A percentile compares a stretch with the other conserved stretches of the same genome.
phyloP scores from a whole-genome alignment of 2,329 filamentous ascomycete genomes.

The Claviceps sp. region DNA sequence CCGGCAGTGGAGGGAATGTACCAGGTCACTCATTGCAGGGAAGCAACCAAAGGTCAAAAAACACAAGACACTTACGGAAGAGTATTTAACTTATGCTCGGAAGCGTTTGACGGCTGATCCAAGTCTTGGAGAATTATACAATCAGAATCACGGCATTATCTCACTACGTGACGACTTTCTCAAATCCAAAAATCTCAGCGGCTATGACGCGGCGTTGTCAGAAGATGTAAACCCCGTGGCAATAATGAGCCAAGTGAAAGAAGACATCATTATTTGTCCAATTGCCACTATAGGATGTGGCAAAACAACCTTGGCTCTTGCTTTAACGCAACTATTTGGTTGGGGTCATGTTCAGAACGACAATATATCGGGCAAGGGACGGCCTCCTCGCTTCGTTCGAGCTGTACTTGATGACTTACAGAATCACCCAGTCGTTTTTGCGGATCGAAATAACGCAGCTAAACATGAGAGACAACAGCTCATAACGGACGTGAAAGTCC shows the following conservation, averaged over 20 bases:
- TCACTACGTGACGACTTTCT: slow-evolving; percentile 79
- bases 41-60: slow-evolving; percentile 69
- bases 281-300: slow-evolving; percentile 92
- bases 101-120: slow-evolving; percentile 57
- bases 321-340: slow-evolving; percentile 66
- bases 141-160: slow-evolving; percentile 89
- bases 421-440: slow-evolving; percentile 60
- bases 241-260: slow-evolving; percentile 40
- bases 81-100: slow-evolving; percentile 75
- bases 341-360: slow-evolving; percentile 97
- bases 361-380: slow-evolving; percentile 71
- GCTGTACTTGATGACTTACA: slow-evolving; percentile 53
- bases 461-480: slow-evolving; percentile 79
- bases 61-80: slow-evolving; percentile 77
- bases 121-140: slow-evolving; percentile 56
- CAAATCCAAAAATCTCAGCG: slow-evolving; percentile 68
- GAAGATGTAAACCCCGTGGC: slow-evolving; percentile 39
- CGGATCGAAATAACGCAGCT: slow-evolving; percentile 90
- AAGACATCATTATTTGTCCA: slow-evolving; percentile 71
- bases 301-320: slow-evolving; percentile 84
- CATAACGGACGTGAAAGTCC: slow-evolving; percentile 58
- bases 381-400: slow-evolving; percentile 65
- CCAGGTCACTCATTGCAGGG: slow-evolving; percentile 71
- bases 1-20: slow-evolving; percentile 95
- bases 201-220: slow-evolving; percentile 72